Conservation (phyloP, 2,329 filamentous ascomycete genomes). For the Pseudocercospora eumusae region DNA sequence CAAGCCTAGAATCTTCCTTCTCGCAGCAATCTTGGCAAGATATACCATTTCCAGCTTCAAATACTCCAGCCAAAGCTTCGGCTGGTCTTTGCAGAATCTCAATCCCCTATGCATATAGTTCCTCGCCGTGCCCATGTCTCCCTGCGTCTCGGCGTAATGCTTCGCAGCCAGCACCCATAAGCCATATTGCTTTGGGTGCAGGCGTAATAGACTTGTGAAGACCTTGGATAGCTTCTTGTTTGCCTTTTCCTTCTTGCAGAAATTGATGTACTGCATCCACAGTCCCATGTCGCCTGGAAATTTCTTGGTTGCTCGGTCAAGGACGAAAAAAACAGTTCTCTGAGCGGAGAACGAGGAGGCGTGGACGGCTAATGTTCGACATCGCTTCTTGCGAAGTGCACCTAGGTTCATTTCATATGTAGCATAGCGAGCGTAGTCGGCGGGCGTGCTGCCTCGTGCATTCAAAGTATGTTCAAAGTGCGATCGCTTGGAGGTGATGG, state of each 20-base stretch:
- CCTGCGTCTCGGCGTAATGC: constrained; percentile 72
- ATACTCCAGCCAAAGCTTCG: constrained; percentile 83
- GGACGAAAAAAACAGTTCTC: constrained; percentile 81
- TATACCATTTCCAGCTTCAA: constrained; percentile 91
- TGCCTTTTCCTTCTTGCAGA: constrained; percentile 67
- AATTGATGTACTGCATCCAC: constrained; percentile 90
- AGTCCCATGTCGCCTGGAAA: constrained; percentile 79
- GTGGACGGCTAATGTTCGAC: constrained; percentile 76
- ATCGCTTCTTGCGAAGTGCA: constrained; percentile 75
- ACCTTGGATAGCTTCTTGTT: constrained; percentile 62
- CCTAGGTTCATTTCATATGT: constrained; percentile 70
- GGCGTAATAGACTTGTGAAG: constrained; percentile 69
- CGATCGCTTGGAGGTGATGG: constrained; percentile 85
- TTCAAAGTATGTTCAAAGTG: constrained; percentile 92
- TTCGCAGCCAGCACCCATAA: constrained; percentile 85
- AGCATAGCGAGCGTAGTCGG: constrained; percentile 83
- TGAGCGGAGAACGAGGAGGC: constrained; percentile 69
- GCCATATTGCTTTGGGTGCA: constrained; percentile 80
- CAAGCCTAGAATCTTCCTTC: constrained; percentile 67
- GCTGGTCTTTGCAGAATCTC: constrained; percentile 79
- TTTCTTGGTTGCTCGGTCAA: constrained; percentile 80
- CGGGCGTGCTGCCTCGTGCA: constrained; percentile 71
- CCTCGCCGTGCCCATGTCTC: constrained; percentile 83
- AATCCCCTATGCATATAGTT: constrained; percentile 86
- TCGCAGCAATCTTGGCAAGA: constrained; percentile 74